Conservation (phyloP, 768 basidiomycete genomes). For the Russula virescens region DNA sequence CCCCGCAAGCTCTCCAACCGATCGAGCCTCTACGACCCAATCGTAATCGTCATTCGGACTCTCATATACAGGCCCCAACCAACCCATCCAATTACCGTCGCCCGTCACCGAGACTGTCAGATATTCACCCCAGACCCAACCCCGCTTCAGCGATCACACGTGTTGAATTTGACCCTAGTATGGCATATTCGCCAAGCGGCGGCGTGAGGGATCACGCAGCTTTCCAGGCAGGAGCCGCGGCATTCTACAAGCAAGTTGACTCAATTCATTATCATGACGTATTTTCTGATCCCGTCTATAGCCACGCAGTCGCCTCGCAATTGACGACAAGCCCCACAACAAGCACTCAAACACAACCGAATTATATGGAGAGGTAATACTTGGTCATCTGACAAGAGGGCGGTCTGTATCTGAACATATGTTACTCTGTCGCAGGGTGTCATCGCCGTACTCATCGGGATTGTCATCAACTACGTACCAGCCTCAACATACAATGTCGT, state of each 20-base stretch:
- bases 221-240: slow-evolving; percentile 29
- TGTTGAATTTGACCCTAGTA: slow-evolving; percentile 39
- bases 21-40: background rate
- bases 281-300: slow-evolving; percentile 26
- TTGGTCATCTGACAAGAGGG: background rate
- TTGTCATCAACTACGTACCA: background rate
- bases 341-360: background rate
- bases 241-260: slow-evolving; percentile 52
- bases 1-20: background rate
- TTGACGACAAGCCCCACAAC: slow-evolving; percentile 24
- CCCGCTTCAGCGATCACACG: slow-evolving; percentile 6
- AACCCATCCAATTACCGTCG: background rate
- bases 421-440: background rate
- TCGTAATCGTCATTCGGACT: slow-evolving; percentile 7
- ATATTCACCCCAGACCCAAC: background rate
- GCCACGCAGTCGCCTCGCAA: slow-evolving; percentile 51
- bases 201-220: slow-evolving; percentile 11
- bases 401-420: background rate
- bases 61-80: background rate
- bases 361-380: slow-evolving; percentile 7
- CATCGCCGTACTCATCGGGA: slow-evolving; percentile 7
- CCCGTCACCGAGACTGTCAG: background rate
- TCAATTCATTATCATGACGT: background rate
- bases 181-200: slow-evolving; percentile 39
- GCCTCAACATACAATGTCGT: background rate